Conservation (phyloP, 2,329 filamentous ascomycete genomes). For the Alternaria arborescens region DNA sequence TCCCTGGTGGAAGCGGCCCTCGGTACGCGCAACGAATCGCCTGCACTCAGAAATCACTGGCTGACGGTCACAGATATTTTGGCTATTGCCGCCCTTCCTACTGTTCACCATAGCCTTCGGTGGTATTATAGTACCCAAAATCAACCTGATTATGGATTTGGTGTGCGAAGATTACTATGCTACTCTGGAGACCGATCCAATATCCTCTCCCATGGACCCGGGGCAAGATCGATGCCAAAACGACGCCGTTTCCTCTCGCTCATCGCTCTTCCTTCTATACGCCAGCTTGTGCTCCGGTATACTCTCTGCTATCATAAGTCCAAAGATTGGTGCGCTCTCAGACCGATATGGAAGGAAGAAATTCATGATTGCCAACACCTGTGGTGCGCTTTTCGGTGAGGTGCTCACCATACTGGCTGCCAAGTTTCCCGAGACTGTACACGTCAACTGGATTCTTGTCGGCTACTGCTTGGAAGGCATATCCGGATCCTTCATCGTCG, state of each 20-base stretch:
- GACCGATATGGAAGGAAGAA: conserved; percentile 84
- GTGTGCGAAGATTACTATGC: conserved; percentile 85
- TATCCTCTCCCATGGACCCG: conserved; percentile 42
- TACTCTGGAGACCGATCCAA: conserved; percentile 58
- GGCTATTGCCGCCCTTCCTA: conserved; percentile 82
- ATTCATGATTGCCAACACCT: conserved; percentile 75
- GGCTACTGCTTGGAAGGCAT: conserved; percentile 83
- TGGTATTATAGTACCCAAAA: conserved; percentile 82
- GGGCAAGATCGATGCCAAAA: conserved; percentile 74
- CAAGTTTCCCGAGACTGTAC: conserved; percentile 74
- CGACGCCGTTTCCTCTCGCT: conserved; percentile 78
- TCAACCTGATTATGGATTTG: conserved; percentile 85
- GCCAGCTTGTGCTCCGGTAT: conserved; percentile 77
- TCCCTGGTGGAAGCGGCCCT: conserved; percentile 61
- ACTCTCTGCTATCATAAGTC: conserved; percentile 81
- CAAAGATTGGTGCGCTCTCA: conserved; percentile 83
- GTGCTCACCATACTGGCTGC: conserved; percentile 80
- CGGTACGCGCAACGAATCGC: conserved; percentile 50
- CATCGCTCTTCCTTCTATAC: conserved; percentile 80
- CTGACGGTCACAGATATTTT: conserved; percentile 68
- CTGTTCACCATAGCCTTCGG: conserved; percentile 88
- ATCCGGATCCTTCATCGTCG: conserved; percentile 86
- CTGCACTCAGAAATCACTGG: not conserved
- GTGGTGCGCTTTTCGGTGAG: conserved; percentile 79
- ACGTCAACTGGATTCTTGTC: conserved; percentile 80